Base-by-base conservation (phyloP, 2,329 filamentous ascomycete genomes). In the Penicillium freii region DNA sequence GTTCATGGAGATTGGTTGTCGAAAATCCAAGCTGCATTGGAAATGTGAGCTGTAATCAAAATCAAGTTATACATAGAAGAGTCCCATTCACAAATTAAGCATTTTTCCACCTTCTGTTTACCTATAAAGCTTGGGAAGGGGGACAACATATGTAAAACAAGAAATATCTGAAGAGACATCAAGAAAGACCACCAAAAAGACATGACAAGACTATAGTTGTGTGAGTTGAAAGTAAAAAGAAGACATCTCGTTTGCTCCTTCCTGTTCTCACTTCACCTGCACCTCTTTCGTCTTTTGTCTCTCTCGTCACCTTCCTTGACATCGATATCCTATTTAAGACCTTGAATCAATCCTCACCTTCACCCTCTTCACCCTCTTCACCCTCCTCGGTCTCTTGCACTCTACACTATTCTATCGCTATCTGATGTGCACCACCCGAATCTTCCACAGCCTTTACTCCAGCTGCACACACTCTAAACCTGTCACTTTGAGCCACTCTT, bases 1-100 rank as follows among this genome's bases (percentile, higher is more conserved):
- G 45, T 76, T 21, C 72, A 75, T 66, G 62, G 66, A 53, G 64
- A 71, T 36, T 75, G 72, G 72, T 47, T 75, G 36, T 56, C 43
- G 7, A 66, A 66, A 54, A 69, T 77, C 29, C 54, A 66, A 55
- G 52, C 49, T 31, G 68, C 66, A 27, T 54, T 72, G 46, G 56
- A 59, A n/a, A 40, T 10, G 25, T 40, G 21, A 45, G 27, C 11
- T 40, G 4, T 17, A 34, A 47, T 34, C 5, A 11, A 5, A 34
- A 34, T 34, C 2, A 17, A 45, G 21, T 34, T 43, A 51, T 27
- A 46, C 11, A 31, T 34, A 34, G 33, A 33, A 33, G 13, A 34
- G 31, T 17, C 5, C 1, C 11, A 15, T 34, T 34, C 13, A 34
- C 13, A 15, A 13, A 17, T 34, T 34, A 34, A 34, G 33, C 5